A percentile compares a stretch with the other conserved stretches of the same genome.
Conservation (phyloP, 2,329 filamentous ascomycete species). For the Hirsutella rhossiliensis region DNA sequence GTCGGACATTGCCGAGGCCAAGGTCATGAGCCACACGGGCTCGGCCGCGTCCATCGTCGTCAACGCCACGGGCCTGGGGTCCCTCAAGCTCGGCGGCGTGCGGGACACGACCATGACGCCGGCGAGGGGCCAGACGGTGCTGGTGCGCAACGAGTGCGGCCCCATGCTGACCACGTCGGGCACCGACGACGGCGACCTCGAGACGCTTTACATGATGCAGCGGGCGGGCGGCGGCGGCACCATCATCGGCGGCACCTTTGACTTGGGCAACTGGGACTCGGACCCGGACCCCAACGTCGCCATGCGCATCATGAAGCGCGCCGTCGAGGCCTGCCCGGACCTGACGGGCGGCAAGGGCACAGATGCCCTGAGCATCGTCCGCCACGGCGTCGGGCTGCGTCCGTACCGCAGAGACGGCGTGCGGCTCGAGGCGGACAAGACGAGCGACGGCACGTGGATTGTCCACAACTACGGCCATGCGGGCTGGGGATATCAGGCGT, state of each 20-base stretch:
- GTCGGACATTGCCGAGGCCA: slow-evolving; percentile 61
- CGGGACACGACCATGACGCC: slow-evolving; percentile 62
- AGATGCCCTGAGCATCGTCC: slow-evolving; percentile 60
- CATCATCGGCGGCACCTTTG: slow-evolving; percentile 75
- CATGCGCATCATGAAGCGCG: slow-evolving; percentile 71
- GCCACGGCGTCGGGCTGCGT: slow-evolving; percentile 72
- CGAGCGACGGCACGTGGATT: slow-evolving; percentile 46
- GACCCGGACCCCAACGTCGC: slow-evolving; percentile 71
- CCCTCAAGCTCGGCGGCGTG: slow-evolving; percentile 69
- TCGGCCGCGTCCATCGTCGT: slow-evolving; percentile 56
- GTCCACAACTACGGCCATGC: slow-evolving; percentile 75
- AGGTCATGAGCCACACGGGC: slow-evolving; percentile 36
- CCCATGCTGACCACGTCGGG: slow-evolving; percentile 61
- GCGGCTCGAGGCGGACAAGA: slow-evolving; percentile 50
- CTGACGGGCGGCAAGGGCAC: slow-evolving; percentile 56
- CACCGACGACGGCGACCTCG: slow-evolving; percentile 60
- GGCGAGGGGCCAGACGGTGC: slow-evolving; percentile 68
- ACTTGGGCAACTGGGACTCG: slow-evolving; percentile 68
- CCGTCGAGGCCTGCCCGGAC: slow-evolving; percentile 50
- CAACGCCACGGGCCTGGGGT: slow-evolving; percentile 75
- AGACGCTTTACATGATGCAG: slow-evolving; percentile 73
- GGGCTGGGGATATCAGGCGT: slow-evolving; percentile 63
- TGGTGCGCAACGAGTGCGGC: slow-evolving; percentile 68
- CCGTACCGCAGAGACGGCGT: slow-evolving; percentile 64
- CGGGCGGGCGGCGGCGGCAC: slow-evolving; percentile 71